Evolutionary conservation across 441 rosid genomes (phyloP).

Genomic region (Erysimum pusillum): DNA sequence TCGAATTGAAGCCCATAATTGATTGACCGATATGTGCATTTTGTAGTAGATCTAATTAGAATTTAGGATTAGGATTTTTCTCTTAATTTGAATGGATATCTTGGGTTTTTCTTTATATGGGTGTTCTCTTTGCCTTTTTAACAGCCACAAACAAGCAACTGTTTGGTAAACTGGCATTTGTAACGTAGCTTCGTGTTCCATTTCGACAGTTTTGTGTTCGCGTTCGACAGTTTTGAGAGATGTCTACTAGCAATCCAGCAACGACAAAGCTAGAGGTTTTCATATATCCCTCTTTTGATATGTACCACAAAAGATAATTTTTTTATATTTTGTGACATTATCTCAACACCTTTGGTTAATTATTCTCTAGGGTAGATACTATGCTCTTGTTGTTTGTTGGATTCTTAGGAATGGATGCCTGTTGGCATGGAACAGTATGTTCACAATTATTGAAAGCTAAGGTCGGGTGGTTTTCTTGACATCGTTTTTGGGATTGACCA

Average conservation of each 20-base stretch:
- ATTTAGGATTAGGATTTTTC: no score
- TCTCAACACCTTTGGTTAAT: neutral
- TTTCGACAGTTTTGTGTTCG: no score
- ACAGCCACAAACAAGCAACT: neutral
- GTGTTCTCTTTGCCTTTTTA: neutral
- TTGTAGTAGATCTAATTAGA: no score
- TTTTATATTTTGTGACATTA: neutral
- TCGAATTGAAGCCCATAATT: neutral
- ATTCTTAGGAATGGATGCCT: conserved; percentile 74
- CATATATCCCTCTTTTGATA: conserved; percentile 5
- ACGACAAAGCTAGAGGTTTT: neutral
- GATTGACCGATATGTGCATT: no score
- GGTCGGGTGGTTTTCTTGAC: conserved; percentile 45
- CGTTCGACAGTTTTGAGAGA: conserved; percentile 13
- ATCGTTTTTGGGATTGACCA: conserved; percentile 34
- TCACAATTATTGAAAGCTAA: conserved; percentile 52
- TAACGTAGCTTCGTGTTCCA: neutral
- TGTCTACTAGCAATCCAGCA: neutral
- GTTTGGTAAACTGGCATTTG: neutral
- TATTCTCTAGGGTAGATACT: conserved; percentile 56
- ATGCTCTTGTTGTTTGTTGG: conserved; percentile 64
- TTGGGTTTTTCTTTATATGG: no score
- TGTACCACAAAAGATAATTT: neutral
- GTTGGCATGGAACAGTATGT: conserved; percentile 73
- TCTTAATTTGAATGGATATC: no score